Conservation (phyloP, 2,329 filamentous ascomycete species). For the Seiridium cupressi region DNA sequence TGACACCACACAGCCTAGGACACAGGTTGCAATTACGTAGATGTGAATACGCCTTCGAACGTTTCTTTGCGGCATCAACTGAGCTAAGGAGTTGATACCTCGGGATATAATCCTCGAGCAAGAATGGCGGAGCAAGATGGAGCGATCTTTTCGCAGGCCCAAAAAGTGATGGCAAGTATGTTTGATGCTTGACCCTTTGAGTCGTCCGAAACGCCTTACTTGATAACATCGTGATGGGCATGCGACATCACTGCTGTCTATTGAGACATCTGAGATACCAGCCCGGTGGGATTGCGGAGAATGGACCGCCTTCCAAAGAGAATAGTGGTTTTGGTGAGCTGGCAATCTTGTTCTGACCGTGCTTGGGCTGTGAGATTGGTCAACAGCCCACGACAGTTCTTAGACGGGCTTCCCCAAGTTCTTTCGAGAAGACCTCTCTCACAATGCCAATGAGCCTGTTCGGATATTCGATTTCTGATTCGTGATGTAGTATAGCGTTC, state of each 20-base stretch:
- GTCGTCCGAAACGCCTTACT: background rate
- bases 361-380: too few species aligned
- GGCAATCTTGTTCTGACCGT: too few species aligned
- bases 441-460: too few species aligned
- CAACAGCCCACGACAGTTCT: too few species aligned
- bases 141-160: constrained; percentile 26
- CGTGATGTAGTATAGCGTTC: background rate
- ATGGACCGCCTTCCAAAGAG: background rate
- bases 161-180: background rate
- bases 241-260: background rate
- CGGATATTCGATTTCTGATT: too few species aligned
- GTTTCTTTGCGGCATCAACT: constrained; percentile 69
- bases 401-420: too few species aligned
- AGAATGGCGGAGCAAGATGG: constrained; percentile 62
- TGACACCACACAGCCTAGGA: constrained; percentile 73
- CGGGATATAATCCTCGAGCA: constrained; percentile 73
- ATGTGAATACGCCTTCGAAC: constrained; percentile 71
- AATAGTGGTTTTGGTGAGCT: too few species aligned
- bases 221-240: background rate
- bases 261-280: background rate
- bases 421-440: too few species aligned
- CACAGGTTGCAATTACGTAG: constrained; percentile 79
- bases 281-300: background rate
- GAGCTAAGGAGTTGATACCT: constrained; percentile 69
- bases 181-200: background rate